Conservation (phyloP, 208 protist species). For the Wallacemonas sp. region DNA sequence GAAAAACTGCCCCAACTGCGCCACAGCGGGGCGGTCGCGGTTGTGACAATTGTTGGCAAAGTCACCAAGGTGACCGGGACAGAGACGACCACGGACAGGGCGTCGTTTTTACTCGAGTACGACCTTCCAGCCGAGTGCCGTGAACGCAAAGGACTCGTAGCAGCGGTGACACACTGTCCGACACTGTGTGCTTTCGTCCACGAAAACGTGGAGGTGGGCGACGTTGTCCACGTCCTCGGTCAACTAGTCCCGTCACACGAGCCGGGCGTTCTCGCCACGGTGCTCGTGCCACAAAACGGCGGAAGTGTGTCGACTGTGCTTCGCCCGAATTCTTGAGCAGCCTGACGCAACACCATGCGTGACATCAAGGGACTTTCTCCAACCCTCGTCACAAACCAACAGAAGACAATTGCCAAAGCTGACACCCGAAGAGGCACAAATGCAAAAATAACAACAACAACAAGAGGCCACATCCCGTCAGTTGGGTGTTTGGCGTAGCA, state of each 20-base stretch:
- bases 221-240: slow-evolving; percentile 84
- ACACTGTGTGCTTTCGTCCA: slow-evolving; percentile 61
- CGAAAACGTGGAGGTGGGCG: slow-evolving; percentile 50
- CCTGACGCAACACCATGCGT: no score
- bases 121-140: slow-evolving; percentile 31
- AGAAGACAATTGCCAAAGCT: no score
- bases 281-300: slow-evolving; percentile 72
- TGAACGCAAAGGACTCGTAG: neutral
- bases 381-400: no score
- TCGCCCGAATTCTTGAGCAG: no score
- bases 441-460: no score
- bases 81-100: neutral
- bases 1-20: slow-evolving; percentile 36
- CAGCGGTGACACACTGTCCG: slow-evolving; percentile 24
- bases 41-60: slow-evolving; percentile 70
- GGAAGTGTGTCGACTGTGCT: slow-evolving; percentile 81
- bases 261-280: slow-evolving; percentile 13
- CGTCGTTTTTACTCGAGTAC: slow-evolving; percentile 55
- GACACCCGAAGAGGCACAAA: no score
- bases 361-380: no score
- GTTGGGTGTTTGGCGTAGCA: no score
- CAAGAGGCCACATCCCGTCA: no score
- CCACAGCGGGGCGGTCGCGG: slow-evolving; percentile 53
- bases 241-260: slow-evolving; percentile 53
- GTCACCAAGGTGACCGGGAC: slow-evolving; percentile 19